These are phyloP conservation scores for Candida stauntonica DNA, from an alignment of 805 yeast genomes.

Conservation along the genomic window DNA sequence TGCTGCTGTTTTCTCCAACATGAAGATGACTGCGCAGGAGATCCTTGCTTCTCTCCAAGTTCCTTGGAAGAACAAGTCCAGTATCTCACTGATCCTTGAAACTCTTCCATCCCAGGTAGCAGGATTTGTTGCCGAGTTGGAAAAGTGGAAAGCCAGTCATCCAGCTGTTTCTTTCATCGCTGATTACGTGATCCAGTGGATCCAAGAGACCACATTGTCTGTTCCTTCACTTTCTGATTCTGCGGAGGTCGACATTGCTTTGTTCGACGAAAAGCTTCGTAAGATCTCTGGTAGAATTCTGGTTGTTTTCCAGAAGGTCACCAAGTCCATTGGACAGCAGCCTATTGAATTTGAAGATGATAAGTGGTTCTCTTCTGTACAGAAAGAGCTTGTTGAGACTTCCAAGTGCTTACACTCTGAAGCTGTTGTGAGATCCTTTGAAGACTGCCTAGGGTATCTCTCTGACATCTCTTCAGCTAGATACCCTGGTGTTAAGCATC, in stretches of 20 bases:
- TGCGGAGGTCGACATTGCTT: slow-evolving; percentile 25
- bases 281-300: slow-evolving; percentile 54
- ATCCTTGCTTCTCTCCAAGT: slow-evolving; percentile 13
- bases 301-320: slow-evolving; percentile 60
- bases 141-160: slow-evolving; percentile 33
- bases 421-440: slow-evolving; percentile 34
- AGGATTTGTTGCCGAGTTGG: slow-evolving; percentile 28
- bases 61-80: slow-evolving; percentile 18
- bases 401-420: slow-evolving; percentile 40
- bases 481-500: slow-evolving; percentile 39
- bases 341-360: slow-evolving; percentile 47
- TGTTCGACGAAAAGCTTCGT: slow-evolving; percentile 44
- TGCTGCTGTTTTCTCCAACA: slow-evolving; percentile 16
- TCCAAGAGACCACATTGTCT: slow-evolving; percentile 17
- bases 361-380: slow-evolving; percentile 58
- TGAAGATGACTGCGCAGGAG: slow-evolving; percentile 10
- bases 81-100: slow-evolving; percentile 22
- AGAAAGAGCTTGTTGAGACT: slow-evolving; percentile 39
- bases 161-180: slow-evolving; percentile 40
- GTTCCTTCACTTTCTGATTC: not conserved
- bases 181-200: slow-evolving; percentile 46
- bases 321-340: slow-evolving; percentile 12
- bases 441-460: slow-evolving; percentile 33
- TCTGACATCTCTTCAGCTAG: slow-evolving; percentile 35
- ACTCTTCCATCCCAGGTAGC: slow-evolving; percentile 14